Evolutionary conservation across 2,329 filamentous ascomycete species (phyloP).

Genomic region (Fusarium austroafricanum): DNA sequence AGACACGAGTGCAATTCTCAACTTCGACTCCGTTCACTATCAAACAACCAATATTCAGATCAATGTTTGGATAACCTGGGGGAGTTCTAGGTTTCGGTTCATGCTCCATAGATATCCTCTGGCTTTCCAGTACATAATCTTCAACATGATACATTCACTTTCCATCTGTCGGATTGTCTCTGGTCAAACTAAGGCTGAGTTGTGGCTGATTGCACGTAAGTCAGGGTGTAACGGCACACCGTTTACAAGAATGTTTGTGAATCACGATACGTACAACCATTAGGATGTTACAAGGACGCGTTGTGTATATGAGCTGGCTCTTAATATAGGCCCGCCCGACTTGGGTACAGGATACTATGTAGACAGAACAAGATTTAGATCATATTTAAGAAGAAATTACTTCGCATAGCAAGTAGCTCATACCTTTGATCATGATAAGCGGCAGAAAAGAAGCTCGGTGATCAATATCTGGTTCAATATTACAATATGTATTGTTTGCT

Average conservation of each 20-base stretch:
- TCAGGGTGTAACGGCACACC: neutral
- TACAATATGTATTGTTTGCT: neutral
- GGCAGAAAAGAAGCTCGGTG: neutral
- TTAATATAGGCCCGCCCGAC: neutral
- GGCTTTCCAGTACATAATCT: slow-evolving; percentile 40
- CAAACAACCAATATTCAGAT: slow-evolving; percentile 8
- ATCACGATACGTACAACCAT: neutral
- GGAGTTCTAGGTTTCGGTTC: slow-evolving; percentile 25
- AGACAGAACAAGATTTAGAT: neutral
- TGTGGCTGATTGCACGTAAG: neutral
- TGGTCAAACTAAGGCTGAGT: neutral
- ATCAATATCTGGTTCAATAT: neutral
- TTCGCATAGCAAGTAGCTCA: neutral
- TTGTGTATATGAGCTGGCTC: neutral
- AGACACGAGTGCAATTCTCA: neutral
- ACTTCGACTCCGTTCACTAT: slow-evolving; percentile 8
- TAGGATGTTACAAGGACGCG: neutral
- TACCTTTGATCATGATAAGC: neutral
- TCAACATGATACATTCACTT: slow-evolving; percentile 37
- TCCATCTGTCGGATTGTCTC: neutral
- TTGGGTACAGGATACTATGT: neutral
- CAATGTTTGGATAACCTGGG: neutral
- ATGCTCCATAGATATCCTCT: slow-evolving; percentile 15
- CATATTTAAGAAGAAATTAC: neutral
- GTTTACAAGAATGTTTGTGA: neutral